Evolutionary conservation across 352 stramenopile species (phyloP).

Genomic region (Phytopythium sindhum): DNA sequence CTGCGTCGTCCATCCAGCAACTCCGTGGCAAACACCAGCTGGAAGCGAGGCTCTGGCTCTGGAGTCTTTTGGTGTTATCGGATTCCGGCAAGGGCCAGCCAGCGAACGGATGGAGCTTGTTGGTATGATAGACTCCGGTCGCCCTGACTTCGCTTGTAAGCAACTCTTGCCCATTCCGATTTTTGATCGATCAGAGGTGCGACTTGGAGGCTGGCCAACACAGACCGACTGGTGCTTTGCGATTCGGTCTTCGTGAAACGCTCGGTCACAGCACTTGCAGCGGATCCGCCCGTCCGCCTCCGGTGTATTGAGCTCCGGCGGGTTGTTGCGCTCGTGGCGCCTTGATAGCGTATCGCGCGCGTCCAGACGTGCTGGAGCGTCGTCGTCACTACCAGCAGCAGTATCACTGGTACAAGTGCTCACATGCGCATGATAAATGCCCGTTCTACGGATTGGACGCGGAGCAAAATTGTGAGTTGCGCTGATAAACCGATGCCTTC

Average conservation of each 20-base stretch:
- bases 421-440: constrained; percentile 20
- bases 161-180: not conserved
- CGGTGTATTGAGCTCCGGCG: constrained; percentile 30
- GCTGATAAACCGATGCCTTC: constrained; percentile 7
- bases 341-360: not conserved
- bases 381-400: not conserved
- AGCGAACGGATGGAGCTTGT: not conserved
- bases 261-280: constrained; percentile 51
- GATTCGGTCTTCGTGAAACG: constrained; percentile 59
- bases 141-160: not conserved
- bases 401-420: constrained; percentile 15
- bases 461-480: not conserved
- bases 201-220: constrained; percentile 2
- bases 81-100: not conserved
- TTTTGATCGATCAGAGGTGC: not conserved
- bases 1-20: constrained; percentile 5
- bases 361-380: not conserved
- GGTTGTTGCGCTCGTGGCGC: not conserved
- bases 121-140: not conserved
- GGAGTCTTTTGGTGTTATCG: not conserved
- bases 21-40: constrained; percentile 2
- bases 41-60: not conserved
- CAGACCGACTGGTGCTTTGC: constrained; percentile 72
- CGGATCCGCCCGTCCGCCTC: constrained; percentile 52
- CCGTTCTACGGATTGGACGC: constrained; percentile 15